A percentile compares a stretch with the other conserved stretches of the same genome.
phyloP scores from a whole-genome alignment of 768 basidiomycete species.

The Boletus rex-veris region DNA sequence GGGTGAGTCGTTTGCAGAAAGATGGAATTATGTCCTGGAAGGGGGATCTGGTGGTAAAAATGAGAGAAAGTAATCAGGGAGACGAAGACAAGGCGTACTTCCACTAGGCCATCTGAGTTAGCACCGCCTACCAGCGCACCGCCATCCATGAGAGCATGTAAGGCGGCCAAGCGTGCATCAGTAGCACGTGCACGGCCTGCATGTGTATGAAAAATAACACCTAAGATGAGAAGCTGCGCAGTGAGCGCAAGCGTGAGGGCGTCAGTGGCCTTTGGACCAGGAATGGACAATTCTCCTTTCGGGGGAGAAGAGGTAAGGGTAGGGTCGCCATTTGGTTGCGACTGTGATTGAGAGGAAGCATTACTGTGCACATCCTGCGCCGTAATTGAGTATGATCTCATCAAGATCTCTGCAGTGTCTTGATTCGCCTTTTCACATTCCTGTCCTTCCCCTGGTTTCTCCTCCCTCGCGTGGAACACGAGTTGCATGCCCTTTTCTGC shows the following conservation, averaged over 20 bases:
- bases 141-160: constrained; percentile 68
- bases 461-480: constrained; percentile 19
- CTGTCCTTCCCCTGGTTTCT: background rate
- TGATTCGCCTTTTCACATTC: constrained; percentile 10
- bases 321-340: constrained; percentile 10
- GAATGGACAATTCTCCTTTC: background rate
- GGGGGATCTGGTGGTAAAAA: constrained; percentile 20
- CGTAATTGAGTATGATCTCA: constrained; percentile 31
- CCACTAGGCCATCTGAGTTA: constrained; percentile 37
- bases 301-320: background rate
- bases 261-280: constrained; percentile 26
- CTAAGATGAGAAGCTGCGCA: constrained; percentile 60
- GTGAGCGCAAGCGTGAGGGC: constrained; percentile 39
- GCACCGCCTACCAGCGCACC: constrained; percentile 40
- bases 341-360: constrained; percentile 21
- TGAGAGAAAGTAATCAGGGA: background rate
- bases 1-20: constrained; percentile 65
- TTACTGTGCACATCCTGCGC: constrained; percentile 25
- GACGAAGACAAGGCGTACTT: constrained; percentile 32
- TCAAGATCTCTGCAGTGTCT: constrained; percentile 10
- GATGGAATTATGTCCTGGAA: constrained; percentile 42
- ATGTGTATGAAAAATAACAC: constrained; percentile 61
- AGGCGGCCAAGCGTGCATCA: constrained; percentile 47
- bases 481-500: constrained; percentile 52
- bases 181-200: constrained; percentile 47